phyloP scores from a whole-genome alignment of 768 basidiomycete genomes.

The Mycena vulgaris region DNA sequence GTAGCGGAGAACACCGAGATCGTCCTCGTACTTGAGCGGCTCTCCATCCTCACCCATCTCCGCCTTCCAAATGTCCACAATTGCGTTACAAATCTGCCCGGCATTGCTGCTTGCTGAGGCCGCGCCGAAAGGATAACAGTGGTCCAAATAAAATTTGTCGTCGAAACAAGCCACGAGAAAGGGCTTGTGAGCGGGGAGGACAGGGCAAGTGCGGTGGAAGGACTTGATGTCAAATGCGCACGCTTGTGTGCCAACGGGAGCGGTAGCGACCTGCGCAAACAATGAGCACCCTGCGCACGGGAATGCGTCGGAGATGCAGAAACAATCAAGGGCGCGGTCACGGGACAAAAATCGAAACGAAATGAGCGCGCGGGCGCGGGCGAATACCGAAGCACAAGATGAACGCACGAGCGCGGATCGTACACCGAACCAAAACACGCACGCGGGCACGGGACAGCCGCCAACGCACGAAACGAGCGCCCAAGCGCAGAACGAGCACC shows the following conservation, averaged over 20 bases:
- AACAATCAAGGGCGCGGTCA: too few species aligned
- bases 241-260: conserved; percentile 38
- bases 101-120: conserved; percentile 37
- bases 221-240: conserved; percentile 40
- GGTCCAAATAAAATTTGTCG: not conserved
- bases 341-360: too few species aligned
- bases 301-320: not conserved
- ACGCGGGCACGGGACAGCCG: not conserved
- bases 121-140: conserved; percentile 39
- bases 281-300: not conserved
- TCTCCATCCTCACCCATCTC: not conserved
- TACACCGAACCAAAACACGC: not conserved
- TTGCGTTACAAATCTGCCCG: conserved; percentile 37
- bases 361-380: not conserved
- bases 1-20: not conserved
- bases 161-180: conserved; percentile 31
- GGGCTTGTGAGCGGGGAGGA: conserved; percentile 35
- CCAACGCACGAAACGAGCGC: not conserved
- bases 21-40: conserved; percentile 29
- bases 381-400: not conserved
- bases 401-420: not conserved
- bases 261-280: conserved; percentile 32
- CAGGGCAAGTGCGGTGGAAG: conserved; percentile 34
- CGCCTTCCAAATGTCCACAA: conserved; percentile 27
- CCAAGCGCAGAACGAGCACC: not conserved